Evolutionary conservation across 345 rosid species (phyloP).

Genomic region (Chamaenerion angustifolium): DNA sequence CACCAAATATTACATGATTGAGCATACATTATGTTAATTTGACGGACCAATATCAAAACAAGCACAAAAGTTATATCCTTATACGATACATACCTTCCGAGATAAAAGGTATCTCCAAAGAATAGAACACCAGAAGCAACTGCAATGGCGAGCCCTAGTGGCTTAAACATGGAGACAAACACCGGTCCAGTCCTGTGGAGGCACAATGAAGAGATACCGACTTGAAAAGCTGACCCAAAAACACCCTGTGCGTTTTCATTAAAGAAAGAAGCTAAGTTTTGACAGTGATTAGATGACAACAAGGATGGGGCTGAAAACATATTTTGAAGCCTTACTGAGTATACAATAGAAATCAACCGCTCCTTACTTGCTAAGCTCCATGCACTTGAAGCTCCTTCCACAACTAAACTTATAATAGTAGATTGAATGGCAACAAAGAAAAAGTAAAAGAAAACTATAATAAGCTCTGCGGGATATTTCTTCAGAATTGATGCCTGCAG

Average conservation of each 20-base stretch:
- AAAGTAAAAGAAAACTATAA: constrained; percentile 27
- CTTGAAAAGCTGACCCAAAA: constrained; percentile 31
- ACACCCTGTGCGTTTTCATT: not conserved
- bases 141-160: constrained; percentile 43
- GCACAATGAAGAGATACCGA: constrained; percentile 48
- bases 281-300: not conserved
- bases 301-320: not conserved
- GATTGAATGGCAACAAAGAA: constrained; percentile 42
- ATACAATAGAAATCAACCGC: constrained; percentile 22
- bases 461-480: constrained; percentile 30
- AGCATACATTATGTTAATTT: no score
- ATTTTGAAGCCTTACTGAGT: constrained; percentile 20
- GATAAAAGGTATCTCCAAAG: constrained; percentile 35
- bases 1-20: not conserved
- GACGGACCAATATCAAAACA: not conserved
- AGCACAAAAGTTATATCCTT: not conserved
- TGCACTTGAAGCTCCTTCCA: constrained; percentile 19
- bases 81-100: constrained; percentile 30
- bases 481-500: constrained; percentile 12
- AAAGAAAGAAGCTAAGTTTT: not conserved
- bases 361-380: constrained; percentile 28
- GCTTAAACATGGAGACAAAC: constrained; percentile 60
- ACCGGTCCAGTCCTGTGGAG: constrained; percentile 47
- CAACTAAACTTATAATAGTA: constrained; percentile 21
- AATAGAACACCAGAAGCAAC: constrained; percentile 30